Evolutionary conservation across 768 basidiomycete species (phyloP).

Genomic region (Mycena indigotica): DNA sequence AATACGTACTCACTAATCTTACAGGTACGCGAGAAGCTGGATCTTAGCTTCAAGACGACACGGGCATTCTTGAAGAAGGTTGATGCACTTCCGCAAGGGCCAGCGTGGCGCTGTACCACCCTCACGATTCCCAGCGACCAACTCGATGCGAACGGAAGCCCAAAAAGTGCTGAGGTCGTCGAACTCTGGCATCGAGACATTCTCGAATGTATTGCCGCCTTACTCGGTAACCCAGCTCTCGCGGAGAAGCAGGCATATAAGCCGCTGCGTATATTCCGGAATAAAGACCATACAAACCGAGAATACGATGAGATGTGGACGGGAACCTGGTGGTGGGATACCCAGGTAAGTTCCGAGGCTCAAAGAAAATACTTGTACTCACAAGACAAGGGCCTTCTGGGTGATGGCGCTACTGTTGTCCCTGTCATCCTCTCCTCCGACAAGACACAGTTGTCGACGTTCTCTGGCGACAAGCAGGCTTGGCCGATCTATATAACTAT

Average conservation of each 20-base stretch:
- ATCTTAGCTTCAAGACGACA: constrained; percentile 22
- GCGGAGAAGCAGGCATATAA: constrained; percentile 22
- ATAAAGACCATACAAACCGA: not conserved
- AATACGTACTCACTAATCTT: not conserved
- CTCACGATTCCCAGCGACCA: constrained; percentile 12
- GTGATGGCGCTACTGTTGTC: constrained; percentile 14
- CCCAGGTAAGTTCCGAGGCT: constrained; percentile 23
- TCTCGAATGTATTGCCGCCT: constrained; percentile 21
- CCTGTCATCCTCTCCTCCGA: constrained; percentile 36
- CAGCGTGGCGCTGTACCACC: constrained; percentile 22
- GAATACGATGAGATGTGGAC: constrained; percentile 29
- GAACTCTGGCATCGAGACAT: constrained; percentile 24
- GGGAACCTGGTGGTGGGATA: constrained; percentile 33
- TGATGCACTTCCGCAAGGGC: constrained; percentile 14
- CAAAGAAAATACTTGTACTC: not conserved
- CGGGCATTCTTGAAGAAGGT: constrained; percentile 22
- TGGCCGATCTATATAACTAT: constrained; percentile 39
- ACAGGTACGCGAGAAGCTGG: not conserved
- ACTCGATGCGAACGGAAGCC: constrained; percentile 12
- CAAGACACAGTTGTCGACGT: constrained; percentile 33
- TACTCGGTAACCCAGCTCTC: constrained; percentile 30
- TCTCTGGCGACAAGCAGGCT: constrained; percentile 31
- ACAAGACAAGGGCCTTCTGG: not conserved
- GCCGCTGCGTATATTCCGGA: constrained; percentile 20
- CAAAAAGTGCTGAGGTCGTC: constrained; percentile 5